Percentiles rank a stretch among this genome's conserved stretches.
These are phyloP conservation scores for Gamarada debralockiae DNA, from an alignment of 495 filamentous ascomycete species.

Conservation along the genomic window DNA sequence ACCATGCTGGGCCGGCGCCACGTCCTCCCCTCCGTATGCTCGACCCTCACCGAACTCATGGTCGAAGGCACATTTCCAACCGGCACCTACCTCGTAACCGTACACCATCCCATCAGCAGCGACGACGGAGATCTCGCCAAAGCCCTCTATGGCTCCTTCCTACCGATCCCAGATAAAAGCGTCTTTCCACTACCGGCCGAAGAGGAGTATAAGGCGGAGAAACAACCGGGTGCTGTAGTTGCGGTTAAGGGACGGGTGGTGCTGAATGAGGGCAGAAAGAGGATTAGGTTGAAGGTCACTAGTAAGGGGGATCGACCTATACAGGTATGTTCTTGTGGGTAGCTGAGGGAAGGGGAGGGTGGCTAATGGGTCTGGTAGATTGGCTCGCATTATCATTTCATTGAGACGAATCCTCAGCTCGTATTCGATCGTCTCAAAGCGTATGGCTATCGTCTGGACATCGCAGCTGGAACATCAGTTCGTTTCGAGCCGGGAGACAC, in stretches of 20 bases:
- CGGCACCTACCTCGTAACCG: constrained; percentile 93
- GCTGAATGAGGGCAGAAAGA: constrained; percentile 70
- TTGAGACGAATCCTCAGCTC: constrained; percentile 87
- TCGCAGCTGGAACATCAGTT: constrained; percentile 87
- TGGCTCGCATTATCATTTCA: constrained; percentile 95
- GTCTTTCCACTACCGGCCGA: constrained; percentile 41
- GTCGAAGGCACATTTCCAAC: constrained; percentile 91
- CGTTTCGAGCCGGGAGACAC: constrained; percentile 94
- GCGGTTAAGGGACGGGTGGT: constrained; percentile 62
- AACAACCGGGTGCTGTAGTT: constrained; percentile 77
- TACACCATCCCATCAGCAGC: constrained; percentile 82
- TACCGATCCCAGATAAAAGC: constrained; percentile 63
- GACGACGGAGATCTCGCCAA: constrained; percentile 84
- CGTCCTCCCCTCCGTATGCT: constrained; percentile 77
- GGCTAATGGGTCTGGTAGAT: constrained; percentile 40
- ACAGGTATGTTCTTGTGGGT: constrained; percentile 51
- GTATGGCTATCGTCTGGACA: constrained; percentile 85
- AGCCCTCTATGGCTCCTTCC: constrained; percentile 88
- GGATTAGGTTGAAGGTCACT: constrained; percentile 71
- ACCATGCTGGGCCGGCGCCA: constrained; percentile 94
- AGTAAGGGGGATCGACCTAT: constrained; percentile 90
- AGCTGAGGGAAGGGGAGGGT: background rate
- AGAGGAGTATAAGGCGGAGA: constrained; percentile 57
- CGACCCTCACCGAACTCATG: constrained; percentile 76
- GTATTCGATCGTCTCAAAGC: constrained; percentile 85